Base-by-base conservation (phyloP, 495 filamentous ascomycete species). In the Pyronema domesticum region DNA sequence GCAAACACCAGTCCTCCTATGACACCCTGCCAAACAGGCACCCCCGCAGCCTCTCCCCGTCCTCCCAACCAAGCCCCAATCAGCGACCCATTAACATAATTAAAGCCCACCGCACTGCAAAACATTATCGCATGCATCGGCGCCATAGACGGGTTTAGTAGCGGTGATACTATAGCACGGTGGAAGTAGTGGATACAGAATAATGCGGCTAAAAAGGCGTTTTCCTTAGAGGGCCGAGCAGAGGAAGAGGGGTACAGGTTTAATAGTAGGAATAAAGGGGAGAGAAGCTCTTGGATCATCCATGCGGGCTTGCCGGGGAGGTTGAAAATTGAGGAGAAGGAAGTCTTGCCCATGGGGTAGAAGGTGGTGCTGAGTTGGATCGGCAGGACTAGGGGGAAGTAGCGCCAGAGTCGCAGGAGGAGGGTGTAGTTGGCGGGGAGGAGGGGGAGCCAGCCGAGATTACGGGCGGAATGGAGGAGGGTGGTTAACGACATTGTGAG, bases 301-400 rank as follows among this genome's bases (percentile, higher is more conserved):
- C 91, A 98, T 51, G 76, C 86, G 33, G 84, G 70, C 57, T 83
- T 83, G 57, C 91, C 91, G n/a, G 87, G 86, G 30, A 96, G 65
- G 68, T 98, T 96, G 68, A 93, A 72, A 13, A 69, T 70, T 40
- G 79, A 86, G 4, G 67, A 56, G 8, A 74, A 69, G 8, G 86
- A 94, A n/a, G 86, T 91, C 68, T 96, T 96, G 58, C 91, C 91
- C 70, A 79, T 77, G 36, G 78, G 76, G 67, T 88, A 82, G 71
- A 74, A 85, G 76, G 60, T 51, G 11, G 37, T 10, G 14, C 58
- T 37, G 7, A 65, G 43, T 15, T 65, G 63, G 13, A 60, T 7
- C 8, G 62, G 62, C 0, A 49, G 23, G 14, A 64, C 61, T 6
- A 64, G 30, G 13, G 51, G 36, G 50, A 64, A 64, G 39, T 60